These are phyloP conservation scores for Penicillium griseofulvum DNA, from an alignment of 2,329 filamentous ascomycete genomes.

Conservation along the genomic window DNA sequence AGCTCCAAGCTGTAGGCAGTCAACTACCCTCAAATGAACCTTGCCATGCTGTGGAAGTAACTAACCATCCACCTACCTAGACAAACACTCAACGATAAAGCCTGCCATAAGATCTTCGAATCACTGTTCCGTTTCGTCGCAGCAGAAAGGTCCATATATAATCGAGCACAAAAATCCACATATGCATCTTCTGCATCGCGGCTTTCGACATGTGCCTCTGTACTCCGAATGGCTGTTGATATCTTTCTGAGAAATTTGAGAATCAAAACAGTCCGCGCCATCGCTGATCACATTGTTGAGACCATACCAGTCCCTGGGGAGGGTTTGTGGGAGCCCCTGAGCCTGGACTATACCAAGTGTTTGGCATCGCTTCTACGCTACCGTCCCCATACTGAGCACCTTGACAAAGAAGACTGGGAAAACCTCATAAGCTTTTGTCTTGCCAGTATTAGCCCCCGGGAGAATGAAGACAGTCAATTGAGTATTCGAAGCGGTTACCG, in stretches of 20 bases:
- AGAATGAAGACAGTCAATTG: constrained; percentile 29
- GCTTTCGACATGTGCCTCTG: constrained; percentile 67
- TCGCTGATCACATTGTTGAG: constrained; percentile 80
- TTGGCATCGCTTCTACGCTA: constrained; percentile 68
- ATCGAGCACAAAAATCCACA: constrained; percentile 54
- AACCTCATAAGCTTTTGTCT: constrained; percentile 67
- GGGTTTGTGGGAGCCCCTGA: constrained; percentile 65
- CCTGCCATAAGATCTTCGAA: constrained; percentile 80
- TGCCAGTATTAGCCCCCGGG: constrained; percentile 53
- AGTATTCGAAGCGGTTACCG: constrained; percentile 30
- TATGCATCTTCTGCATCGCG: constrained; percentile 54
- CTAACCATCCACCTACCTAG: constrained; percentile 26
- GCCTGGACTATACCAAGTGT: constrained; percentile 74
- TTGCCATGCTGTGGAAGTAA: background rate
- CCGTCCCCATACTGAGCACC: constrained; percentile 74
- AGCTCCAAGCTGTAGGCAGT: constrained; percentile 37
- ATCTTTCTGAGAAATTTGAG: constrained; percentile 67
- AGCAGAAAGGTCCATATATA: constrained; percentile 66
- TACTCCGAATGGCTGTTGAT: constrained; percentile 69
- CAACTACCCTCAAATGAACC: background rate
- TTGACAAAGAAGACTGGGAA: constrained; percentile 68
- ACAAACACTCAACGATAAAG: constrained; percentile 64
- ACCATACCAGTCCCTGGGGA: constrained; percentile 63
- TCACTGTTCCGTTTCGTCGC: constrained; percentile 70
- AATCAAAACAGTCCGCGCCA: constrained; percentile 71